A percentile compares a stretch with the other conserved stretches of the same genome.
These are phyloP conservation scores for Saccharomycopsis babjevae DNA, from an alignment of 805 yeast genomes.

Conservation along the genomic window DNA sequence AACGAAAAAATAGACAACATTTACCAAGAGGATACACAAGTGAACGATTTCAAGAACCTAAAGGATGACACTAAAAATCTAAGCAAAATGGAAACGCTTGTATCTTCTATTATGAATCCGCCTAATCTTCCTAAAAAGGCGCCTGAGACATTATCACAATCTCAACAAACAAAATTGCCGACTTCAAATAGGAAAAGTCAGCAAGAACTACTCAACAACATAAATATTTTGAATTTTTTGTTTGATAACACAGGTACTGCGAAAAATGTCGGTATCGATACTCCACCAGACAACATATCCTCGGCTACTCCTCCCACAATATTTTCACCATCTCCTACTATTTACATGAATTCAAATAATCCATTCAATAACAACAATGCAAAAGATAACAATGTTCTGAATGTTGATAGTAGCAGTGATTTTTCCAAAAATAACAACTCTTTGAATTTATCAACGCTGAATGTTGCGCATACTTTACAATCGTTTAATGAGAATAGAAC, in stretches of 20 bases:
- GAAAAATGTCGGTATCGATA: background rate
- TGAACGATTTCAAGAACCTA: background rate
- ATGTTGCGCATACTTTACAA: background rate
- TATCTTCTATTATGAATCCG: background rate
- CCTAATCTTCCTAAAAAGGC: background rate
- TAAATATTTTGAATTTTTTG: slow-evolving; percentile 6
- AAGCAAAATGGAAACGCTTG: background rate
- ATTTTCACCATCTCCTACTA: background rate
- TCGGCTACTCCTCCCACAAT: background rate
- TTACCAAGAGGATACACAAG: background rate
- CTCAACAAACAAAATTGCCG: background rate
- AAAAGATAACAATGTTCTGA: no score
- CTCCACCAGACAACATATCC: background rate
- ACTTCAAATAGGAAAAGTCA: background rate
- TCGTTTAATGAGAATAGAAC: background rate
- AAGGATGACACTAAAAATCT: background rate
- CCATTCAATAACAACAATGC: no score
- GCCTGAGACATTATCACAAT: background rate
- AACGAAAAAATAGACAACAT: background rate
- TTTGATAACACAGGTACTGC: slow-evolving; percentile 7
- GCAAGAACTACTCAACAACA: background rate
- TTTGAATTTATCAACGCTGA: background rate
- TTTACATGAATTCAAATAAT: background rate
- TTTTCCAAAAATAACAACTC: background rate
- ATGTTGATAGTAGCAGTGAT: background rate